A percentile compares a stretch with the other conserved stretches of the same genome.
Conservation (phyloP, 345 rosid species). For the Murraya koenigii region DNA sequence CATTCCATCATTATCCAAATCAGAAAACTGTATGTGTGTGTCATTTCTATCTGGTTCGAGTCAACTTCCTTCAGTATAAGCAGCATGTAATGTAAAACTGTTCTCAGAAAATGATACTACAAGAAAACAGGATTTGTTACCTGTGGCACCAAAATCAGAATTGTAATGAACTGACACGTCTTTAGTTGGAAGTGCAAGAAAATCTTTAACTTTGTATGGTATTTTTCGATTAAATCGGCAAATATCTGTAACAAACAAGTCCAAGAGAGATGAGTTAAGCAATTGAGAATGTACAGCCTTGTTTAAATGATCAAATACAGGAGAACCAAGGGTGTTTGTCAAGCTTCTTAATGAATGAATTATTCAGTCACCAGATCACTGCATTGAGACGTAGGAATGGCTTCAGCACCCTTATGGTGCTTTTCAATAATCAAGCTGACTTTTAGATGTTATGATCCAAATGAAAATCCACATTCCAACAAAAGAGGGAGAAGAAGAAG, state of each 20-base stretch:
- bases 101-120: not conserved
- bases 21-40: too few species aligned
- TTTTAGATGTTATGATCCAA: too few species aligned
- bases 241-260: conserved; percentile 35
- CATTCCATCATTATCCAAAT: too few species aligned
- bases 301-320: not conserved
- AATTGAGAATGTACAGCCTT: too few species aligned
- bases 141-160: conserved; percentile 40
- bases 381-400: not conserved
- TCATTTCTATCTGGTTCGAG: not conserved
- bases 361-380: not conserved
- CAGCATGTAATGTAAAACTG: not conserved
- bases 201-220: conserved; percentile 15
- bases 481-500: too few species aligned
- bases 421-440: too few species aligned
- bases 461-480: too few species aligned
- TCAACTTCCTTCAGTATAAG: not conserved
- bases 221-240: conserved; percentile 18
- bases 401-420: too few species aligned
- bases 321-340: not conserved
- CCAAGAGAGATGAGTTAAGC: not conserved
- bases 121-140: conserved; percentile 20
- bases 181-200: conserved; percentile 35
- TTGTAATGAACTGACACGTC: conserved; percentile 30
- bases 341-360: not conserved